Base-by-base conservation (phyloP, 148 eudicot species). In the Agrostemma githago region DNA sequence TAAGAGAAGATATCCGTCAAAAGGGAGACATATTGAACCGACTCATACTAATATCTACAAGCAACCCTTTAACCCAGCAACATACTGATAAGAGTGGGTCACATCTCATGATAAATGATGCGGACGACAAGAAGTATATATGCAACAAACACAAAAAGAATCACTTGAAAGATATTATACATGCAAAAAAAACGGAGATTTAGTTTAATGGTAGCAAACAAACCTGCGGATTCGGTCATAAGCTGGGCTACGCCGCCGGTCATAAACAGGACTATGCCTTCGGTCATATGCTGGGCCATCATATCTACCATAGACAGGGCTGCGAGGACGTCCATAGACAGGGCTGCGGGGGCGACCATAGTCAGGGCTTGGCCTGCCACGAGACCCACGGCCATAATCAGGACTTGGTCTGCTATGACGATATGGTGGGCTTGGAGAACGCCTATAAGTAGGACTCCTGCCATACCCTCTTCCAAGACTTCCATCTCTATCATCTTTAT, bases 291-390 rank as follows among this genome's bases (percentile, higher is more conserved):
- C 80, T 19, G 90, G 84, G 66, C 86, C 91, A 76, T 48, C 82
- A 76, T 86, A 89, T 77, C 82, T 77, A 46, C 79, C 92, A 82
- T 90, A 90, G 21, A 83, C 85, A 5, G 95, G 89, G 82, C 91
- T 88, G 7, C 79, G 87, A 58, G 88, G 65, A 10, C 87, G 83
- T 58, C 88, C 93, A 83, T 93, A 89, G 71, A 85, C 92, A 71
- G 92, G 98, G 76, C 97, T 94, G 10, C 83, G 84, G 62, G 82
- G 76, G n/a, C 87, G 83, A 57, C 88, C 94, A 83, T 93, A 89
- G 76, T 89, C 95, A 71, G 92, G 98, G 77, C 97, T 93, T 26
- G 86, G 84, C 56, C 96, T 80, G 63, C 83, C 76, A 14, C 88
- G 83, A 62, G 56, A 51, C 8, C 56, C 56, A 51, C 56, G 56